Conservation (phyloP, 495 filamentous ascomycete species). For the Trichoderma erinaceum region DNA sequence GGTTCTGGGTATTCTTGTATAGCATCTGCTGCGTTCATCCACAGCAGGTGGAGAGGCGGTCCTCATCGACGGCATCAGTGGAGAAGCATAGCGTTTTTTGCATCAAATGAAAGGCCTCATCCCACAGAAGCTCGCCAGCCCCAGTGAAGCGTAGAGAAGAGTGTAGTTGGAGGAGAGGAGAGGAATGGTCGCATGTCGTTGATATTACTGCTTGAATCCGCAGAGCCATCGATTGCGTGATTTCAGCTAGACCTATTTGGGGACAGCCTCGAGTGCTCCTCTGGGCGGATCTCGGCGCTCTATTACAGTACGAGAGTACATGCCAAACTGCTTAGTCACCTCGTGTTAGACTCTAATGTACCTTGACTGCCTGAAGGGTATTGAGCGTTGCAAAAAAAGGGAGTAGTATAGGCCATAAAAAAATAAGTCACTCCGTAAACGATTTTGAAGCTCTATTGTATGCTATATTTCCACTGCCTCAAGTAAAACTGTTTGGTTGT, state of each 20-base stretch:
- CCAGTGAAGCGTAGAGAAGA: not conserved
- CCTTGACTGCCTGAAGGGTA: no score
- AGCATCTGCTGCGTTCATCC: conserved; percentile 1
- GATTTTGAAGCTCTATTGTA: no score
- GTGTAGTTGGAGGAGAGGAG: not conserved
- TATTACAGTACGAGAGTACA: not conserved
- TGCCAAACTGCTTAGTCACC: not conserved
- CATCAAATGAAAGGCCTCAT: conserved; percentile 7
- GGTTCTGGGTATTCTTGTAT: conserved; percentile 1
- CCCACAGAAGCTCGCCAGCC: not conserved
- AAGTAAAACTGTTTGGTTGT: not conserved
- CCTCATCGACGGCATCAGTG: not conserved
- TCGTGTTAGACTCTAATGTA: no score
- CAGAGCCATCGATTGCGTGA: conserved; percentile 13
- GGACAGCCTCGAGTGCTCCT: not conserved
- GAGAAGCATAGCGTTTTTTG: not conserved
- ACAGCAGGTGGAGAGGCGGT: not conserved
- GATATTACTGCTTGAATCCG: not conserved
- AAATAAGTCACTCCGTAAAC: no score
- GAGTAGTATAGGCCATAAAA: no score
- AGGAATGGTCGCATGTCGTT: conserved; percentile 4
- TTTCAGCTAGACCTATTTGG: conserved; percentile 11
- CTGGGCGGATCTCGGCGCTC: not conserved
- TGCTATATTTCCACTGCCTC: no score
- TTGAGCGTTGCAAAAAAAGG: no score